Percentiles rank a stretch among this genome's conserved stretches.
Evolutionary conservation across 495 filamentous ascomycete species (phyloP).

Genomic region (Tuber magnatum): DNA sequence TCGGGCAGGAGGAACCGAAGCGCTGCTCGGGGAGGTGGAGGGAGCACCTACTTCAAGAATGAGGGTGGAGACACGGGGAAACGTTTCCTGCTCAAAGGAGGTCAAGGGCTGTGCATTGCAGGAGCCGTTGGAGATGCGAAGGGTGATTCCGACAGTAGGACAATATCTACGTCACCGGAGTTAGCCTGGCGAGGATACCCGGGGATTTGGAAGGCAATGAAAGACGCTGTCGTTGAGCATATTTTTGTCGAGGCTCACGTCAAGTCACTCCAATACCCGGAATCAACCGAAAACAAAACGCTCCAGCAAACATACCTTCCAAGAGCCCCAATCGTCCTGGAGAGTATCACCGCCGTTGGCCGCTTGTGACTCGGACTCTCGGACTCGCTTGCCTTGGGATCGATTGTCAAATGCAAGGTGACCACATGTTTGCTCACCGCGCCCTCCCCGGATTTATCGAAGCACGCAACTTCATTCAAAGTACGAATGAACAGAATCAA

Average conservation of each 20-base stretch:
- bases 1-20: constrained; percentile 8
- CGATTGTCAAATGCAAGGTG: constrained; percentile 38
- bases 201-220: background rate
- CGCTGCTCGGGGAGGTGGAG: constrained; percentile 16
- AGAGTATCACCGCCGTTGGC: constrained; percentile 40
- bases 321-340: constrained; percentile 35
- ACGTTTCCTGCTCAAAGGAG: constrained; percentile 37
- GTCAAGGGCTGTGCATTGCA: constrained; percentile 40
- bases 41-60: constrained; percentile 39
- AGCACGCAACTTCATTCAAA: constrained; percentile 36
- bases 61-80: constrained; percentile 40
- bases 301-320: constrained; percentile 25
- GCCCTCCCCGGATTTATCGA: constrained; percentile 39
- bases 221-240: background rate
- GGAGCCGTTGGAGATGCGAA: constrained; percentile 41
- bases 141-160: constrained; percentile 41
- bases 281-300: background rate
- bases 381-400: constrained; percentile 39
- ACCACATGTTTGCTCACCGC: constrained; percentile 42
- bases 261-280: background rate
- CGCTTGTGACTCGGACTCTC: constrained; percentile 27
- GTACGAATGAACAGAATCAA: constrained; percentile 40
- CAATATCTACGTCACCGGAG: constrained; percentile 34
- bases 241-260: constrained; percentile 2
- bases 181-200: background rate